Evolutionary conservation across 352 stramenopile genomes (phyloP).

Genomic region (Phytopythium montanum): DNA sequence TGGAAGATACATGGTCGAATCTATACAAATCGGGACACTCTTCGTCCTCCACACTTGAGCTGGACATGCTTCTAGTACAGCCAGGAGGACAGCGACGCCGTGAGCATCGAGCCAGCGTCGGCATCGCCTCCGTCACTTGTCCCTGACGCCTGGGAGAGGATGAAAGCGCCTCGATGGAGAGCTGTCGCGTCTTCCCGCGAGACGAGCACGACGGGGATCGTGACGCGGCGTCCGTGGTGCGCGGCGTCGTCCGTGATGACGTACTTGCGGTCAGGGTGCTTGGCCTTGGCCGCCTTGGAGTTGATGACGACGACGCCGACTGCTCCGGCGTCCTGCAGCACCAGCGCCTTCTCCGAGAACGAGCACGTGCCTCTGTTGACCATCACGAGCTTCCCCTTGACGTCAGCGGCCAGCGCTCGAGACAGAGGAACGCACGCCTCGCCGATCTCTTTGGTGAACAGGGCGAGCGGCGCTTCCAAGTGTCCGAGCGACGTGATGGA

Average conservation of each 20-base stretch:
- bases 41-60: conserved; percentile 1
- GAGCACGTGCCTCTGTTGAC: conserved; percentile 66
- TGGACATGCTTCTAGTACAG: conserved; percentile 29
- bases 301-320: conserved; percentile 70
- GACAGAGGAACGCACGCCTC: conserved; percentile 46
- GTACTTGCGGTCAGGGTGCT: conserved; percentile 51
- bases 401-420: conserved; percentile 1
- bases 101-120: conserved; percentile 15
- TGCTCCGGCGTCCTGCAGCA: conserved; percentile 53
- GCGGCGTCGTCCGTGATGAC: conserved; percentile 56
- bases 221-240: conserved; percentile 36
- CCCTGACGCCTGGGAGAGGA: conserved; percentile 6
- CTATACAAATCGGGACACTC: not conserved
- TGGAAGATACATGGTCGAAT: not conserved
- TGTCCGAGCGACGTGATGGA: conserved; percentile 34
- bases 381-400: conserved; percentile 65
- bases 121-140: conserved; percentile 9
- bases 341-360: conserved; percentile 74
- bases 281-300: conserved; percentile 37
- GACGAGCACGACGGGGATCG: conserved; percentile 71
- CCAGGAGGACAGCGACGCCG: conserved; percentile 59
- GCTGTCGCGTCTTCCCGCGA: conserved; percentile 42
- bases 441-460: conserved; percentile 35
- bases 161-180: conserved; percentile 32
- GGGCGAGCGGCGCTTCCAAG: conserved; percentile 53